Evolutionary conservation across 306 rosid genomes (phyloP).

Genomic region (Quercus suber): DNA sequence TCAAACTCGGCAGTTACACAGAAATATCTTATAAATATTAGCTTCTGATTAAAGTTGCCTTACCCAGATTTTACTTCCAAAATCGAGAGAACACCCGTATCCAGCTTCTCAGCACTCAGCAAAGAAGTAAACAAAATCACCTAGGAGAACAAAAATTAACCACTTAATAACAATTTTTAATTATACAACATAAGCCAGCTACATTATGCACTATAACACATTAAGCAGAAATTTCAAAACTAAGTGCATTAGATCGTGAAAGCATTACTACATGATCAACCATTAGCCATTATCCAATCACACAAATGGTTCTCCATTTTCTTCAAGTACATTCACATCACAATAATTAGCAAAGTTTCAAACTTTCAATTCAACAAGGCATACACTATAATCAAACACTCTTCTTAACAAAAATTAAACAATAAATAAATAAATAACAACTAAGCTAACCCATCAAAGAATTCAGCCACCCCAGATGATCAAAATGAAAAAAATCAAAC

Average conservation of each 20-base stretch:
- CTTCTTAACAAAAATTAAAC: background rate
- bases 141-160: slow-evolving; percentile 30
- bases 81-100: slow-evolving; percentile 11
- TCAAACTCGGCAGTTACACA: background rate
- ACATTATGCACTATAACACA: background rate
- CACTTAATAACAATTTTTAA: background rate
- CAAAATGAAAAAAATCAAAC: background rate
- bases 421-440: background rate
- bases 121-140: slow-evolving; percentile 44
- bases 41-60: slow-evolving; percentile 2
- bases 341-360: background rate
- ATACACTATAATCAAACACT: background rate
- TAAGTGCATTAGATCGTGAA: background rate
- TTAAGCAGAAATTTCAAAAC: background rate
- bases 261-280: background rate
- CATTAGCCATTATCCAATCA: background rate
- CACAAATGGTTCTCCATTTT: background rate
- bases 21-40: background rate
- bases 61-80: slow-evolving; percentile 33
- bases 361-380: background rate
- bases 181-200: background rate
- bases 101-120: slow-evolving; percentile 34
- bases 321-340: background rate
- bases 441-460: background rate
- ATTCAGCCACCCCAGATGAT: background rate